phyloP scores from a whole-genome alignment of 257 asterid genomes.

The Oldenlandia corymbosa region DNA sequence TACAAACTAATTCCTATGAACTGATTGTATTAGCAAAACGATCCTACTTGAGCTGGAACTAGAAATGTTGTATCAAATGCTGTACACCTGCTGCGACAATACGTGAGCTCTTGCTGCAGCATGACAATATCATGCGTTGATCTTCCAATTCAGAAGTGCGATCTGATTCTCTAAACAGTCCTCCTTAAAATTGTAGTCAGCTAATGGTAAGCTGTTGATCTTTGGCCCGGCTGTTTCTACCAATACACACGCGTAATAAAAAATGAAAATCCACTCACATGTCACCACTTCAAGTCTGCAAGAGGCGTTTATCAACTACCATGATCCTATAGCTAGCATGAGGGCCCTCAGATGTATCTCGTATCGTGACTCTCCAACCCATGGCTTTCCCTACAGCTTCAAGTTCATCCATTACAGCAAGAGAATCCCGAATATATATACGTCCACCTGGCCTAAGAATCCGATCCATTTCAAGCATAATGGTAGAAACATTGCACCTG shows the following conservation, averaged over 20 bases:
- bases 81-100: conserved; percentile 1
- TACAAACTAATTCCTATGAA: no score
- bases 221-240: background rate
- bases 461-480: conserved; percentile 96
- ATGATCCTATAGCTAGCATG: conserved; percentile 76
- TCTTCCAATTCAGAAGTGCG: background rate
- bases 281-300: conserved; percentile 10
- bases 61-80: background rate
- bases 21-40: background rate
- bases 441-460: conserved; percentile 86
- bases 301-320: conserved; percentile 52
- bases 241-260: background rate
- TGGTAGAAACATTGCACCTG: conserved; percentile 74
- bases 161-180: background rate
- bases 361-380: conserved; percentile 65
- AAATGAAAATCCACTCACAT: background rate
- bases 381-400: conserved; percentile 59
- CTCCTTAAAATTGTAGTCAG: background rate
- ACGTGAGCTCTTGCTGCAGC: background rate
- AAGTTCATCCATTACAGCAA: conserved; percentile 66
- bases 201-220: background rate
- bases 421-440: conserved; percentile 60
- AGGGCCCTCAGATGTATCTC: conserved; percentile 91
- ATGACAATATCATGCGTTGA: background rate
- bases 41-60: background rate